Percentiles rank a stretch among this genome's conserved stretches.
Conservation (phyloP, 345 rosid species). For the Cardamine occulta region DNA sequence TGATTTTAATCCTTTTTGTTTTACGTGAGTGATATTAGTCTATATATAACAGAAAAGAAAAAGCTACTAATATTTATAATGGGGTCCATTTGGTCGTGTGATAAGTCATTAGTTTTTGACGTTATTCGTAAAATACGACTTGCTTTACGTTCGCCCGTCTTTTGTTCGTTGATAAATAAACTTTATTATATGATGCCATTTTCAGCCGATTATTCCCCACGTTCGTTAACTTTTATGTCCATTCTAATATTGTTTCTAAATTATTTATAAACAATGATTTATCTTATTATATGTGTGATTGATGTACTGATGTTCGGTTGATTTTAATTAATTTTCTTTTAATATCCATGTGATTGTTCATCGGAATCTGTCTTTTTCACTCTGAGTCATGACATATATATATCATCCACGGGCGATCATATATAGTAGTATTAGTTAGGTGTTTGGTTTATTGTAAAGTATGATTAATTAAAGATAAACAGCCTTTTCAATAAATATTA, state of each 20-base stretch:
- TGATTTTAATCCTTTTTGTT: background rate
- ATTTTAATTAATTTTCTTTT: background rate
- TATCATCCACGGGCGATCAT: constrained; percentile 30
- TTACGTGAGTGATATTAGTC: constrained; percentile 7
- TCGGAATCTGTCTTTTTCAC: constrained; percentile 32
- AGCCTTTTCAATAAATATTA: background rate
- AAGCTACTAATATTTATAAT: background rate
- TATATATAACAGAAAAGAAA: constrained; percentile 19
- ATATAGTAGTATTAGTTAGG: constrained; percentile 21
- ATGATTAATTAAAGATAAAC: constrained; percentile 16
- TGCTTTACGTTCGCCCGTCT: constrained; percentile 44
- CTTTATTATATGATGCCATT: constrained; percentile 18
- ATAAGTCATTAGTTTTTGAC: constrained; percentile 31
- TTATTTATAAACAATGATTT: background rate
- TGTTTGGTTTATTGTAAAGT: constrained; percentile 35
- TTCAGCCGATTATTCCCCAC: constrained; percentile 27
- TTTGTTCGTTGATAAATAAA: constrained; percentile 28
- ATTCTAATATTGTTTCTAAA: background rate
- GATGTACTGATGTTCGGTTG: background rate
- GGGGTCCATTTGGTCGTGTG: constrained; percentile 37
- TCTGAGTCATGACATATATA: constrained; percentile 16
- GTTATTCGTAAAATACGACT: constrained; percentile 22
- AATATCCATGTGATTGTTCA: constrained; percentile 19
- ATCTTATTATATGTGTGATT: constrained; percentile 13
- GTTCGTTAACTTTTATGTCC: constrained; percentile 33